A percentile compares a stretch with the other conserved stretches of the same genome.
Evolutionary conservation across 768 basidiomycete genomes (phyloP).

Genomic region (Hebeloma cylindrosporum): DNA sequence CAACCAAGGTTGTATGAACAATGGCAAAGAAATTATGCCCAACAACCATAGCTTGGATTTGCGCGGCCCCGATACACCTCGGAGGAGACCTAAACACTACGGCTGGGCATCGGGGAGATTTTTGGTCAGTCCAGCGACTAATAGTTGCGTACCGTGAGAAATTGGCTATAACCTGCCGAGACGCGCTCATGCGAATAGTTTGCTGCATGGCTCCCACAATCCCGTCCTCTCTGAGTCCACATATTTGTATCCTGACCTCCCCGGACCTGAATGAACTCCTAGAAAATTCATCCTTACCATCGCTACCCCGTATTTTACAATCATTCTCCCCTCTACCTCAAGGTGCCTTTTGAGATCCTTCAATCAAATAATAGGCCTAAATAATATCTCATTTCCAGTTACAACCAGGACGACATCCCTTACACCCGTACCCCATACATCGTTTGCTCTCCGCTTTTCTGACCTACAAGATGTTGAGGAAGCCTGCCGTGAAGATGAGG

Average conservation of each 20-base stretch:
- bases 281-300: conserved; percentile 57
- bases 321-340: conserved; percentile 83
- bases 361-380: not conserved
- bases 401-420: conserved; percentile 77
- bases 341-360: conserved; percentile 43
- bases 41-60: no score
- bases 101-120: no score
- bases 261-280: conserved; percentile 68
- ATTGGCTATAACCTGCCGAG: conserved; percentile 4
- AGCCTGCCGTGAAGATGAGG: conserved; percentile 77
- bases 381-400: conserved; percentile 44
- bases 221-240: conserved; percentile 78
- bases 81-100: no score
- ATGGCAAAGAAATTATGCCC: no score
- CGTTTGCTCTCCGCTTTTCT: conserved; percentile 79
- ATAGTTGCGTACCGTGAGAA: conserved; percentile 19
- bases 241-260: conserved; percentile 73
- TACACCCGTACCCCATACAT: conserved; percentile 64
- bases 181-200: conserved; percentile 6
- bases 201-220: conserved; percentile 54
- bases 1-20: no score
- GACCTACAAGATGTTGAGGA: conserved; percentile 69
- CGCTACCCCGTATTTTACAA: conserved; percentile 73
- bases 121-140: no score
- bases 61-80: no score